Evolutionary conservation across 2,329 filamentous ascomycete species (phyloP).

Genomic region (Ceratocystis eucalypticola): DNA sequence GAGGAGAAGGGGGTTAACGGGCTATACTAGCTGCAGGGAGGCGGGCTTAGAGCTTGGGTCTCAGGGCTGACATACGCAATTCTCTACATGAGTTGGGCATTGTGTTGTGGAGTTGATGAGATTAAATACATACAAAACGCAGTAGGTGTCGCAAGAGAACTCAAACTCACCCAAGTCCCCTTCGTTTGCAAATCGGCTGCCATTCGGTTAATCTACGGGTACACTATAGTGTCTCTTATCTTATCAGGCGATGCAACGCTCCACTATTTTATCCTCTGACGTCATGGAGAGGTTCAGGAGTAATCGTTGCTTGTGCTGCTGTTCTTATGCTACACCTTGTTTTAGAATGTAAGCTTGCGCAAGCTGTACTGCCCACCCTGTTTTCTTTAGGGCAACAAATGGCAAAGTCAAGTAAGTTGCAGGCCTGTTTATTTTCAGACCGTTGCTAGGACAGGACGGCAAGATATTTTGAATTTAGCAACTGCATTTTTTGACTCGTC

Average conservation of each 20-base stretch:
- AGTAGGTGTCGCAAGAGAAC: too few species aligned
- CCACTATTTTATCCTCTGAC: background rate
- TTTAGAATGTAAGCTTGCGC: background rate
- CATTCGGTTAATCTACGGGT: background rate
- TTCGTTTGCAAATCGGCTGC: background rate
- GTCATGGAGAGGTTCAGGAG: background rate
- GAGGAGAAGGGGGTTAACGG: background rate
- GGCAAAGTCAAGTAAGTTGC: background rate
- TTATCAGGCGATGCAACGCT: background rate
- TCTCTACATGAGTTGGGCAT: conserved; percentile 98
- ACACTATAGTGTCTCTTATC: background rate
- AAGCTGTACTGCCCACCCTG: background rate
- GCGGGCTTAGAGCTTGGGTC: background rate
- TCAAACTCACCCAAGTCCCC: too few species aligned
- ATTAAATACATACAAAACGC: too few species aligned
- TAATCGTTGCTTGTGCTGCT: background rate
- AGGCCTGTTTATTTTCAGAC: conserved; percentile 1
- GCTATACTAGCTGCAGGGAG: background rate
- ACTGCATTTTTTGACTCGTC: background rate
- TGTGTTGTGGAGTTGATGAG: conserved; percentile 22
- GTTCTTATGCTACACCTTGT: background rate
- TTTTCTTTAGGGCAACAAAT: background rate
- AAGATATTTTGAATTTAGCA: background rate
- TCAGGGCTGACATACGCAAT: conserved; percentile 54
- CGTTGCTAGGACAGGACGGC: background rate